A percentile compares a stretch with the other conserved stretches of the same genome.
Evolutionary conservation across 345 rosid genomes (phyloP).

Genomic region (Excoecaria cochinchinensis): DNA sequence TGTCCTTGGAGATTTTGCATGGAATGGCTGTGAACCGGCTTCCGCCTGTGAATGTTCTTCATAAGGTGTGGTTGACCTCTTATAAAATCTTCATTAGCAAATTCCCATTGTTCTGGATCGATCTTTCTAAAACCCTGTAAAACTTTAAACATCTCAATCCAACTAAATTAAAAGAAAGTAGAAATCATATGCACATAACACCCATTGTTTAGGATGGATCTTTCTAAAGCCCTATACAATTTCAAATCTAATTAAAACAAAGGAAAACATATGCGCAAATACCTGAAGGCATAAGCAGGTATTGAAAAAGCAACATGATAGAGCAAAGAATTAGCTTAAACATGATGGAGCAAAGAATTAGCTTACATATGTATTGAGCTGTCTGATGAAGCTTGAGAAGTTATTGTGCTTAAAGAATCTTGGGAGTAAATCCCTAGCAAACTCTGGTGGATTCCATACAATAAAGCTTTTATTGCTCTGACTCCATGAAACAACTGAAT

Average conservation of each 20-base stretch:
- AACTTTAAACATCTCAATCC: conserved; percentile 19
- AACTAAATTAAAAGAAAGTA: not conserved
- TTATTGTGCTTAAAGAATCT: conserved; percentile 88
- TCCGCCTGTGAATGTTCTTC: conserved; percentile 88
- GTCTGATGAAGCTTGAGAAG: conserved; percentile 94
- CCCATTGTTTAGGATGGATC: conserved; percentile 81
- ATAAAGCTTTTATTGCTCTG: conserved; percentile 61
- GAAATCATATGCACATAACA: not conserved
- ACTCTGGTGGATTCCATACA: conserved; percentile 75
- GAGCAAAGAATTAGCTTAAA: conserved; percentile 34
- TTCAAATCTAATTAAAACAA: not conserved
- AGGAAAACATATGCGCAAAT: not conserved
- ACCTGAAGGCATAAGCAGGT: not conserved
- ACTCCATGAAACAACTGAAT: conserved; percentile 81
- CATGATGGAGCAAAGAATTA: conserved; percentile 4
- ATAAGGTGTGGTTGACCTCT: conserved; percentile 68
- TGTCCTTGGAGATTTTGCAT: conserved; percentile 53
- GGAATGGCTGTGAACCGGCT: conserved; percentile 95
- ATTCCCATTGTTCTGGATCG: conserved; percentile 95
- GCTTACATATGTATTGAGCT: conserved; percentile 92
- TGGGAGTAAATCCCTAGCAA: conserved; percentile 72
- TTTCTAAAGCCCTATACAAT: conserved; percentile 75
- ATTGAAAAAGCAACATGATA: not conserved
- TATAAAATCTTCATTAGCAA: conserved; percentile 77
- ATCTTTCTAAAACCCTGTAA: conserved; percentile 78